Evolutionary conservation across 345 rosid genomes (phyloP).

Genomic region (Linum tenue): DNA sequence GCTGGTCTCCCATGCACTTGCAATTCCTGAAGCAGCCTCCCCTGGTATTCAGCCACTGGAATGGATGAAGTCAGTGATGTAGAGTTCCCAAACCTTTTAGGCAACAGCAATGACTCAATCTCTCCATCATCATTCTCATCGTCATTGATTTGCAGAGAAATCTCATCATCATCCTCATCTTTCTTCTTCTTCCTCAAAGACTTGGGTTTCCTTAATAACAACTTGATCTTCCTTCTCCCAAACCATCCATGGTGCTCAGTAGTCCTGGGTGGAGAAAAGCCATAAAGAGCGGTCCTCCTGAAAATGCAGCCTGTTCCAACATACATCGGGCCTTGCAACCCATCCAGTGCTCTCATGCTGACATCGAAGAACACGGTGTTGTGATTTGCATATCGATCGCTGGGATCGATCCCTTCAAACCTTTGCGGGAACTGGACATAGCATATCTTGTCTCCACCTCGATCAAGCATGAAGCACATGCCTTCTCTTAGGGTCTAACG

Average conservation of each 20-base stretch:
- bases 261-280: slow-evolving; percentile 67
- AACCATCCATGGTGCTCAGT: slow-evolving; percentile 70
- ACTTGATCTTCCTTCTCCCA: slow-evolving; percentile 51
- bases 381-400: slow-evolving; percentile 55
- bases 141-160: slow-evolving; percentile 31
- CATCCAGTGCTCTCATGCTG: slow-evolving; percentile 59
- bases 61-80: slow-evolving; percentile 54
- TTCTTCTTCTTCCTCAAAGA: slow-evolving; percentile 15
- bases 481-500: slow-evolving; percentile 55
- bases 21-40: slow-evolving; percentile 57
- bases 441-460: slow-evolving; percentile 51
- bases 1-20: slow-evolving; percentile 59
- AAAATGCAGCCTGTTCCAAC: slow-evolving; percentile 62
- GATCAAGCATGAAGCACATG: slow-evolving; percentile 64
- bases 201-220: slow-evolving; percentile 44
- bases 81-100: slow-evolving; percentile 62
- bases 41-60: slow-evolving; percentile 70
- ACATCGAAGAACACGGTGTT: slow-evolving; percentile 60
- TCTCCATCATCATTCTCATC: slow-evolving; percentile 52
- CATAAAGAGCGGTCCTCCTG: slow-evolving; percentile 52
- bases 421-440: slow-evolving; percentile 64
- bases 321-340: slow-evolving; percentile 57
- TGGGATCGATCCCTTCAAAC: slow-evolving; percentile 57
- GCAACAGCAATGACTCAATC: slow-evolving; percentile 58
- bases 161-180: slow-evolving; percentile 41